Evolutionary conservation across 1,284 basidiomycete genomes (phyloP), one percentile per base, ranked within the genome.

Genomic region (Ustilago trichophora): DNA sequence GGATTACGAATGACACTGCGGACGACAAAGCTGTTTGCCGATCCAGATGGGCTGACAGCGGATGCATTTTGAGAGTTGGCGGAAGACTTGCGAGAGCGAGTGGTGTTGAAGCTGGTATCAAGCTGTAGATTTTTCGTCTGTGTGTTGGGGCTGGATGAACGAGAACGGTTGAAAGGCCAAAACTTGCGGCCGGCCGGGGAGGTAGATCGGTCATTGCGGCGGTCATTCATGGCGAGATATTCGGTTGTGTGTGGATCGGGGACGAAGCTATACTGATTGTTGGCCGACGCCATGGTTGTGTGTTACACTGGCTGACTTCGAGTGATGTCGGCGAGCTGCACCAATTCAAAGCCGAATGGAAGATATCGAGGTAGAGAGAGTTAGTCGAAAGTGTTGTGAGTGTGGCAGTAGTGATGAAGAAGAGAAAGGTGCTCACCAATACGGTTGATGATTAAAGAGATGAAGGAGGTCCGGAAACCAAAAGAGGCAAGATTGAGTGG

Each of bases 1-100:
- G 74, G 69, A 29, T 72, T 63, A 15, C 62, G 58, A n/a, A 63
- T 40, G 16, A 77, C 76, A 27, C 59, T 77, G 22, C 62, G 54
- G 8, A 77, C 74, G 16, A 77, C 74, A 43, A 77, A 77, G 48
- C 62, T 56, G 12, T 46, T 34, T 4, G 44, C 47, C 2, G 49
- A 58, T 10, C 49, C 58, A 4, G 58, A 53, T 6, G 58, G 65
- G 37, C 59, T 68, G 34, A 53, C 8, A 9, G 27, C 59, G 25
- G 26, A 24, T 24, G 26, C 25, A 10, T 42, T 49, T 3, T 29
- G 33, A 15, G 57, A 53, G 46, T 62, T 60, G 31, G 38, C 35
- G 15, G 66, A 69, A 1, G 55, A 53, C 38, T 52, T 64, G 38
- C 60, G 50, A 4, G 66, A 69, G 12, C 66, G 38, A 7, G 45